Evolutionary conservation across 2,329 filamentous ascomycete genomes (phyloP).

Genomic region (Emergomyces africanus): DNA sequence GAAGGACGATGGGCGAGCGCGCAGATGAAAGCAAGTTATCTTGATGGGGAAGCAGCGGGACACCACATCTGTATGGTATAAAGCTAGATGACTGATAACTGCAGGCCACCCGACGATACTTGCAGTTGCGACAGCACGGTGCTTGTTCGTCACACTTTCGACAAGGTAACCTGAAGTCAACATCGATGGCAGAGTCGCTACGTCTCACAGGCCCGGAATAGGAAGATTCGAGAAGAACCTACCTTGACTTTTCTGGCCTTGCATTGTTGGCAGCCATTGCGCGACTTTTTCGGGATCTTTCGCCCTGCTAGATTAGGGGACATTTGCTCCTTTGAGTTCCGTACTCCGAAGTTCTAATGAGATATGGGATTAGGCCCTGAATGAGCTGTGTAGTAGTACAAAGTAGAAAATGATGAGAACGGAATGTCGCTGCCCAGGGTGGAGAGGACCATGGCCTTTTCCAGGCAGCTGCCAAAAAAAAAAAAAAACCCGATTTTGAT

Average conservation of each 20-base stretch:
- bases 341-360: background rate
- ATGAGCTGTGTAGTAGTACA: background rate
- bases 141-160: slow-evolving; percentile 10
- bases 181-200: background rate
- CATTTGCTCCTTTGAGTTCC: background rate
- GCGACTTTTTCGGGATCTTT: slow-evolving; percentile 5
- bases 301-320: background rate
- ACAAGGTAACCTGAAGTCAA: background rate
- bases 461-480: background rate
- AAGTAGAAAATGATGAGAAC: background rate
- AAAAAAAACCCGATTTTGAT: no score
- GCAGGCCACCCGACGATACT: slow-evolving; percentile 4
- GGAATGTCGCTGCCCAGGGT: background rate
- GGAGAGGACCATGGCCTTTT: background rate
- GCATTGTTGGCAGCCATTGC: slow-evolving; percentile 11
- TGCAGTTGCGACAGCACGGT: slow-evolving; percentile 10
- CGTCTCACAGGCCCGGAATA: background rate
- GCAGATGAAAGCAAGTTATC: background rate
- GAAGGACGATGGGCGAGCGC: background rate
- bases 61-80: background rate
- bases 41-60: background rate
- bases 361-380: no score
- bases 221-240: background rate
- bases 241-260: slow-evolving; percentile 11
- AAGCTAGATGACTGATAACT: slow-evolving; percentile 3